Percentiles rank a stretch among this genome's conserved stretches.
These are phyloP conservation scores for Sugiyamaella xylanicola DNA, from an alignment of 1,139 yeast species.

Conservation along the genomic window DNA sequence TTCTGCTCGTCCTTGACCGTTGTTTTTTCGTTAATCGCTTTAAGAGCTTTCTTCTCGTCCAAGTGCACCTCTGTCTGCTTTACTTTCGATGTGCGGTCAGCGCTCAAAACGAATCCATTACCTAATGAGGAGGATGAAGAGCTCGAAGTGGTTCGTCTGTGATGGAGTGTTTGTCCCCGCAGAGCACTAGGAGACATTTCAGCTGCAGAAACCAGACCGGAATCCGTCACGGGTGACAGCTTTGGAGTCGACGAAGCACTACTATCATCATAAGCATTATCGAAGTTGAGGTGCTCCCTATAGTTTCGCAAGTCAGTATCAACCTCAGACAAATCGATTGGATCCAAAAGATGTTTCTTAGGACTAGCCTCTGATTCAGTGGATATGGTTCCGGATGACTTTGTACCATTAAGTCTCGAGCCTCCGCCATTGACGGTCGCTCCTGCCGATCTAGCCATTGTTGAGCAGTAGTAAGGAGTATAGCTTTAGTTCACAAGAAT, in stretches of 20 bases:
- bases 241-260: slow-evolving; percentile 25
- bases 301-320: slow-evolving; percentile 13
- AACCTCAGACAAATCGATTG: not conserved
- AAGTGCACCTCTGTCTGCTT: not conserved
- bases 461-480: no score
- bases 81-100: not conserved
- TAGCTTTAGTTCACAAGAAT: no score
- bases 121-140: slow-evolving; percentile 13
- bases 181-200: slow-evolving; percentile 1
- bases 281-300: slow-evolving; percentile 27
- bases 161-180: slow-evolving; percentile 1
- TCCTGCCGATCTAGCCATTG: not conserved
- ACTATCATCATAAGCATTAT: slow-evolving; percentile 32
- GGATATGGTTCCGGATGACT: not conserved
- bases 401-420: not conserved
- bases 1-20: not conserved
- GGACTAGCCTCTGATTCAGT: not conserved
- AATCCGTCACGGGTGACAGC: slow-evolving; percentile 7
- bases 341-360: not conserved
- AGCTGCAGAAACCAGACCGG: not conserved
- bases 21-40: not conserved
- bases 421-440: not conserved
- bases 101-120: slow-evolving; percentile 5
- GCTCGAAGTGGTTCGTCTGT: slow-evolving; percentile 9
- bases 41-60: not conserved